phyloP scores from a whole-genome alignment of 1,284 basidiomycete genomes.

The Laetiporus sulphureus region DNA sequence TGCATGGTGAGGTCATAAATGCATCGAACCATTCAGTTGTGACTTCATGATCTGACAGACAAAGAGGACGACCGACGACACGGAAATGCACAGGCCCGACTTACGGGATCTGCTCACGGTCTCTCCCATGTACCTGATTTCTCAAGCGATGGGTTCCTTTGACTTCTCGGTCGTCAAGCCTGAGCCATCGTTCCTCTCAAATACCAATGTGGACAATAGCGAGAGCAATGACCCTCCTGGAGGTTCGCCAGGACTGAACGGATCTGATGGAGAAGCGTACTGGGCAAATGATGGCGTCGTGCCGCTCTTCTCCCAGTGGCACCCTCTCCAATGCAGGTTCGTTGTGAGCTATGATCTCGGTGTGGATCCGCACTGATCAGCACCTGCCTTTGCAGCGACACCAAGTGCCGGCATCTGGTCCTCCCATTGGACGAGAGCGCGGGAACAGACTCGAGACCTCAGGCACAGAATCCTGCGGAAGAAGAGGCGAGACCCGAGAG shows the following conservation, averaged over 20 bases:
- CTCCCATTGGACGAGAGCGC: conserved; percentile 1
- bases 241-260: background rate
- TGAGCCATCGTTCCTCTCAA: conserved; percentile 27
- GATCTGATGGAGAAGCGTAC: conserved; percentile 16
- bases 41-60: background rate
- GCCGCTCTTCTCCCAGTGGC: conserved; percentile 47
- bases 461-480: conserved; percentile 6
- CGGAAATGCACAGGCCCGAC: background rate
- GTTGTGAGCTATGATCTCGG: conserved; percentile 2
- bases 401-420: conserved; percentile 18
- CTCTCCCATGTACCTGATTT: conserved; percentile 20
- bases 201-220: background rate
- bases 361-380: background rate
- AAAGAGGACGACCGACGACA: background rate
- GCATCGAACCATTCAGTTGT: background rate
- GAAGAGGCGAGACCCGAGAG: conserved; percentile 19
- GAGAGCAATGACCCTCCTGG: background rate
- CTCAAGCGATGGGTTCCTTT: conserved; percentile 27
- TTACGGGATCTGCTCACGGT: conserved; percentile 8
- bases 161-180: conserved; percentile 32
- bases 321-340: conserved; percentile 41
- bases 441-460: conserved; percentile 3
- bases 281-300: conserved; percentile 44
- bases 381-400: conserved; percentile 13
- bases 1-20: conserved; percentile 28